phyloP scores from a whole-genome alignment of 2,329 filamentous ascomycete genomes.

The Pseudogymnoascus sp. region DNA sequence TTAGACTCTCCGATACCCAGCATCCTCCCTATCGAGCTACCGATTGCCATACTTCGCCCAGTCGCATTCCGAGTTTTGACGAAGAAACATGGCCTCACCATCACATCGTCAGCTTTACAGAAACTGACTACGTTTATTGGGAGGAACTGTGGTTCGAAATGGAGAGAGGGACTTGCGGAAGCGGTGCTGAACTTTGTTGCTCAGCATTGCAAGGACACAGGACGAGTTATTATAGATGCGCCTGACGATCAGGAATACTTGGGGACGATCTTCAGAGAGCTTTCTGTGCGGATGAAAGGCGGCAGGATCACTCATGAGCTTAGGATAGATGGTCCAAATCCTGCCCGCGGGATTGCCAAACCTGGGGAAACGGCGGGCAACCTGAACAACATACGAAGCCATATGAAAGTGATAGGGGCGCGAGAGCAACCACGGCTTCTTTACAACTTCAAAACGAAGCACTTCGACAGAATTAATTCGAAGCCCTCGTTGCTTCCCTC shows the following conservation, averaged over 20 bases:
- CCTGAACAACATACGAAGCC: conserved; percentile 62
- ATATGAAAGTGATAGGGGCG: conserved; percentile 75
- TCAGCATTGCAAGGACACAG: conserved; percentile 81
- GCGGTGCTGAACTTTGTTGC: conserved; percentile 86
- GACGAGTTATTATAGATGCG: conserved; percentile 85
- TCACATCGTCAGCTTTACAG: conserved; percentile 79
- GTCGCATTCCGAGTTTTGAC: conserved; percentile 93
- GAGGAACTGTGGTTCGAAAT: conserved; percentile 87
- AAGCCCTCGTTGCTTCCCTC: conserved; percentile 66
- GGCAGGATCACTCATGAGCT: conserved; percentile 58
- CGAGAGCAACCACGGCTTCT: conserved; percentile 74
- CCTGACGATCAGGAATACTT: conserved; percentile 38
- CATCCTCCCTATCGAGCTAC: conserved; percentile 81
- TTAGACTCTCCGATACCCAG: conserved; percentile 26
- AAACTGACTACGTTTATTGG: conserved; percentile 84
- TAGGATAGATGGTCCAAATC: conserved; percentile 8
- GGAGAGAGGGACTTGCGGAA: conserved; percentile 89
- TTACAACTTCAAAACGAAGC: conserved; percentile 75
- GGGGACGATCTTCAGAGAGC: conserved; percentile 69
- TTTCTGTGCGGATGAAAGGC: conserved; percentile 86
- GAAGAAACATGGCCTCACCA: conserved; percentile 90
- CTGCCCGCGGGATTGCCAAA: conserved; percentile 45
- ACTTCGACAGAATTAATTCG: conserved; percentile 71
- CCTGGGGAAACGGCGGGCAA: conserved; percentile 46
- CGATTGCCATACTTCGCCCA: conserved; percentile 75